Base-by-base conservation (phyloP, 2,329 filamentous ascomycete species). In the Stagonosporopsis vannaccii region DNA sequence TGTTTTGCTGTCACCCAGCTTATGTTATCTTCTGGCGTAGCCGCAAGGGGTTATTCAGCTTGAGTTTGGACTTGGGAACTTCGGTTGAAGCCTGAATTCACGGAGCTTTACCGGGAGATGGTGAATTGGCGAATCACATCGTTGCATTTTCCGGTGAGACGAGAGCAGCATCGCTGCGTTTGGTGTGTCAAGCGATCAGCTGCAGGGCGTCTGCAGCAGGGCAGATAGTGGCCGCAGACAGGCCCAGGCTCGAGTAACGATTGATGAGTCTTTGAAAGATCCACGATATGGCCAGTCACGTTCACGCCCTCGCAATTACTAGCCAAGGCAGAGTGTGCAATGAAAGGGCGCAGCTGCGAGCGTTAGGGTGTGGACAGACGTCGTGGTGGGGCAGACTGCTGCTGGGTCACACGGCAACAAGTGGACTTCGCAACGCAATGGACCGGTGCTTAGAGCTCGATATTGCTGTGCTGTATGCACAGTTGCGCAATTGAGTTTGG, bases 121-220 rank as follows among this genome's bases (percentile, higher is more conserved):
- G 26, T 3, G 36, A 44, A 59, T 66, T 63, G 65, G 54, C 66
- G 59, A 72, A 69, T 70, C 48, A 57, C 2, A 56, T 44, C 17
- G 43, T 30, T 19, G 15, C 17, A 61, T 44, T 57, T 62, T 70
- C 72, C 72, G 72, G 72, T 74, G 64, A 74, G 63, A 66, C 69
- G 51, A 63, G 64, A 69, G 53, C 41, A 68, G 67, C 26, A 62
- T 62, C 61, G 63, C 50, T 56, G 58, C 44, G 42, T 60, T 50
- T 60, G 63, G 57, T 44, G 48, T 50, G 52, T 49, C 58, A 52
- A 68, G 65, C 66, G 63, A 65, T 59, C 20, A 56, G 23, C 56
- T 59, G 61, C 56, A 60, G 54, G 33, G 57, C 41, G 32, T 44
- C 46, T 45, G 52, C 52, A 55, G 45, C 37, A 44, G 44, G 20